phyloP scores from a whole-genome alignment of 805 yeast species.

The Candida ascalaphidarum region DNA sequence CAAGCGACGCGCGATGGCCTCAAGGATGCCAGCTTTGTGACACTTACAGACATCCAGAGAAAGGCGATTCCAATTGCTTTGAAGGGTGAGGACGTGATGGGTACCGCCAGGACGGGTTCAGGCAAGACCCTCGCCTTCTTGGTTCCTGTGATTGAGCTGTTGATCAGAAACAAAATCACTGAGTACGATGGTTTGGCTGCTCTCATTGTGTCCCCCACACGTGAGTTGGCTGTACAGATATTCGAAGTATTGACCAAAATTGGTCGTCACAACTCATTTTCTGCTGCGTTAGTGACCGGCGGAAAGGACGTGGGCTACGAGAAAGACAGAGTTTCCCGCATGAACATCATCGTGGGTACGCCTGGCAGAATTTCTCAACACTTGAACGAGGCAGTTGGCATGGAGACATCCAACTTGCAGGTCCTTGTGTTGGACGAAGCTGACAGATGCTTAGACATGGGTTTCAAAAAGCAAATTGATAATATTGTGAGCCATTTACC shows the following conservation, averaged over 20 bases:
- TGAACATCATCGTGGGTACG: slow-evolving; percentile 82
- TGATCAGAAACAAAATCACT: slow-evolving; percentile 65
- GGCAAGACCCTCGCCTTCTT: slow-evolving; percentile 87
- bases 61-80: slow-evolving; percentile 69
- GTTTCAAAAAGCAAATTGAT: slow-evolving; percentile 77
- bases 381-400: slow-evolving; percentile 79
- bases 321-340: slow-evolving; percentile 65
- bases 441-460: slow-evolving; percentile 89
- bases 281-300: slow-evolving; percentile 90
- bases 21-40: slow-evolving; percentile 66
- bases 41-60: slow-evolving; percentile 80
- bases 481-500: slow-evolving; percentile 74
- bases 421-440: slow-evolving; percentile 85
- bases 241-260: slow-evolving; percentile 80
- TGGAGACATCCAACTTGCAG: slow-evolving; percentile 68
- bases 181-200: slow-evolving; percentile 88
- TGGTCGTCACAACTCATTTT: slow-evolving; percentile 65
- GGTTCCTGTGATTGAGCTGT: slow-evolving; percentile 68
- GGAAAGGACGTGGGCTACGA: slow-evolving; percentile 85
- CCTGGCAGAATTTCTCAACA: slow-evolving; percentile 90
- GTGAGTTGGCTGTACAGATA: slow-evolving; percentile 86
- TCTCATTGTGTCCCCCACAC: slow-evolving; percentile 79
- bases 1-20: slow-evolving; percentile 60
- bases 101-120: slow-evolving; percentile 85
- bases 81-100: slow-evolving; percentile 72